These are phyloP conservation scores for Corymbia calophylla DNA, from an alignment of 441 rosid species.

Conservation along the genomic window DNA sequence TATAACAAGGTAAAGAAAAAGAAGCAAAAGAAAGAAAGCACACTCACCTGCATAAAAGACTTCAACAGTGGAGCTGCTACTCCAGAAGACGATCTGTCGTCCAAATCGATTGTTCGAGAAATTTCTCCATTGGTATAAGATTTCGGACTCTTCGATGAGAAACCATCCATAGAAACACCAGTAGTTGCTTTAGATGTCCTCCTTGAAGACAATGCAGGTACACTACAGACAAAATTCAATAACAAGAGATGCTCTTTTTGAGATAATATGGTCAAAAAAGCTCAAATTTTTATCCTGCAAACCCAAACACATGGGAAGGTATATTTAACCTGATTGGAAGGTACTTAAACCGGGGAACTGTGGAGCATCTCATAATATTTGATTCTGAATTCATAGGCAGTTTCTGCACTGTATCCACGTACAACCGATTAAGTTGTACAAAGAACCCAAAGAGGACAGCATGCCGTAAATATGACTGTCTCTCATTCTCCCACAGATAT, in stretches of 20 bases:
- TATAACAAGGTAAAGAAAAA: background rate
- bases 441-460: slow-evolving; percentile 98
- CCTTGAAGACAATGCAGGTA: slow-evolving; percentile 83
- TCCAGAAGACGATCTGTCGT: slow-evolving; percentile 56
- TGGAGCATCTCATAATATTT: slow-evolving; percentile 89
- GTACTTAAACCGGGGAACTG: slow-evolving; percentile 93
- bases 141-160: slow-evolving; percentile 51
- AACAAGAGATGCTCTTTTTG: background rate
- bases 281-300: background rate
- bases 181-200: slow-evolving; percentile 43
- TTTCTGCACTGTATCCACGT: slow-evolving; percentile 79
- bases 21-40: background rate
- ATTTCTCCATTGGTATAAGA: slow-evolving; percentile 61
- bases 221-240: slow-evolving; percentile 29
- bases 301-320: background rate
- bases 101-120: slow-evolving; percentile 53
- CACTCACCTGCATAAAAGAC: slow-evolving; percentile 86
- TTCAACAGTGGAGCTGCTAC: slow-evolving; percentile 89
- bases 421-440: slow-evolving; percentile 91
- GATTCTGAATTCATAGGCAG: slow-evolving; percentile 87
- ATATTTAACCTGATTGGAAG: slow-evolving; percentile 77
- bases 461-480: slow-evolving; percentile 79
- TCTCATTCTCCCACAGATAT: slow-evolving; percentile 92
- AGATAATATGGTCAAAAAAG: background rate
- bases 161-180: slow-evolving; percentile 40